Evolutionary conservation across 306 rosid genomes (phyloP).

Genomic region (Rosa persica): DNA sequence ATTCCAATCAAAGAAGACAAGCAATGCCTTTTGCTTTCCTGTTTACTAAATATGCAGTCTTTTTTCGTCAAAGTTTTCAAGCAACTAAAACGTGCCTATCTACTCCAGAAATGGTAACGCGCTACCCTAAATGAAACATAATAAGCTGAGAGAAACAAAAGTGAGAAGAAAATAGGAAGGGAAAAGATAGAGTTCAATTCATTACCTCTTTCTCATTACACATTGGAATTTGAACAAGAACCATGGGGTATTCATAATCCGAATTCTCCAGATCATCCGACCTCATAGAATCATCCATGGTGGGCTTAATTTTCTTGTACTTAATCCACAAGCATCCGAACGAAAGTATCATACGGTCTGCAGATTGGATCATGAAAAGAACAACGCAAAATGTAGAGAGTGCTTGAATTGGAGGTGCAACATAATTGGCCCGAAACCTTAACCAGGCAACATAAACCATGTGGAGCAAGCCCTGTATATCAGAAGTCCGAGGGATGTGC

Average conservation of each 20-base stretch:
- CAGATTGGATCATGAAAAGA: conserved; percentile 82
- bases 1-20: conserved; percentile 9
- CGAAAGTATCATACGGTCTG: conserved; percentile 76
- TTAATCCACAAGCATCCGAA: conserved; percentile 91
- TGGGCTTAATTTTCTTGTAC: conserved; percentile 73
- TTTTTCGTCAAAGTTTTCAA: conserved; percentile 16
- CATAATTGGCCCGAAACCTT: conserved; percentile 66
- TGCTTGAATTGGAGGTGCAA: conserved; percentile 76
- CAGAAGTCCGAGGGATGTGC: conserved; percentile 71
- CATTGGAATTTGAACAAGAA: conserved; percentile 92
- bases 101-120: not conserved
- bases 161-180: not conserved
- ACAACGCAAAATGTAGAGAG: conserved; percentile 81
- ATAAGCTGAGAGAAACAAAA: not conserved
- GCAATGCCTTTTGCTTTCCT: not conserved
- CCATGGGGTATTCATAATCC: conserved; percentile 67
- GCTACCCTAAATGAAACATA: not conserved
- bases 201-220: conserved; percentile 93
- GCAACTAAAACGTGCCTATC: not conserved
- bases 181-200: conserved; percentile 12
- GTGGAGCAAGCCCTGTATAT: conserved; percentile 66
- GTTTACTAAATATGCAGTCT: not conserved
- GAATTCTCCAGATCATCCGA: conserved; percentile 64
- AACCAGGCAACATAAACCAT: conserved; percentile 73
- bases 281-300: conserved; percentile 47